phyloP scores from a whole-genome alignment of 345 rosid genomes.

The Combretum micranthum region DNA sequence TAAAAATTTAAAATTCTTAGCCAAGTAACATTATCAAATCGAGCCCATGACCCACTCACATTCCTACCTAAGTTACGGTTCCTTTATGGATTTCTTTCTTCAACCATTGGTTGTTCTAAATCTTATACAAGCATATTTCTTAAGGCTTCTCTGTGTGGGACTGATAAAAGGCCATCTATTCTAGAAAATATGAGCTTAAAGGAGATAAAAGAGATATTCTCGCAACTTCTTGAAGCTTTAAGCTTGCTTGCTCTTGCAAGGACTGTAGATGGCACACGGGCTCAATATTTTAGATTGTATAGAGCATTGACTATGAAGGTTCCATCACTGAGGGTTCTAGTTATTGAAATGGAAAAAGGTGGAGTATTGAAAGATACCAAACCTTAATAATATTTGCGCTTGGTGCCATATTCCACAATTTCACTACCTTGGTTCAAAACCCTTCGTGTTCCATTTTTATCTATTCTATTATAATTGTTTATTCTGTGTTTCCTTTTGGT shows the following conservation, averaged over 20 bases:
- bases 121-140: no score
- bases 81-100: no score
- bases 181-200: conserved; percentile 72
- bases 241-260: conserved; percentile 81
- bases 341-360: conserved; percentile 81
- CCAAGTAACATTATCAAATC: no score
- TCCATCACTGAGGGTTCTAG: conserved; percentile 74
- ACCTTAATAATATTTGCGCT: conserved; percentile 17
- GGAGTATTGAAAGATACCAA: conserved; percentile 64
- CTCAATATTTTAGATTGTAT: conserved; percentile 87
- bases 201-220: conserved; percentile 75
- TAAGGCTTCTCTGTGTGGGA: no score
- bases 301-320: conserved; percentile 95
- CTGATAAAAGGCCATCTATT: conserved; percentile 62
- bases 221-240: conserved; percentile 83
- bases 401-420: conserved; percentile 4
- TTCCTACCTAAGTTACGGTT: no score
- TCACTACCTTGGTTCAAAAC: no score
- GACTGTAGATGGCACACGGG: conserved; percentile 90
- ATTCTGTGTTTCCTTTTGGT: no score
- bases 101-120: no score
- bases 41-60: no score
- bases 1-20: no score
- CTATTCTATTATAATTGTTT: no score
- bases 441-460: no score